phyloP scores from a whole-genome alignment of 2,329 filamentous ascomycete genomes.

The Diplodia mutila region DNA sequence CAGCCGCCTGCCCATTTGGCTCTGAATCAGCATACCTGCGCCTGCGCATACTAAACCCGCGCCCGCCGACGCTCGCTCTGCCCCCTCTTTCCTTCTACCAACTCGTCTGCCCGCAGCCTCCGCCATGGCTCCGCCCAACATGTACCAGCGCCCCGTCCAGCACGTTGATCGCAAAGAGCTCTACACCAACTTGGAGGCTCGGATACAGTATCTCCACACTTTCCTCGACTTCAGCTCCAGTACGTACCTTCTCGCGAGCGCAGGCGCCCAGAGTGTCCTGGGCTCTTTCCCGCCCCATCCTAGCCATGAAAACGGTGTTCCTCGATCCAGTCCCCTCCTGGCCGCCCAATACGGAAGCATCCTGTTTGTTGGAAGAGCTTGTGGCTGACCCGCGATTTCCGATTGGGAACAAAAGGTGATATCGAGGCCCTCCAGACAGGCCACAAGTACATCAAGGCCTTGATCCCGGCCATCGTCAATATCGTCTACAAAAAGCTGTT shows the following conservation, averaged over 20 bases:
- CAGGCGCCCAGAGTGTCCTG: slow-evolving; percentile 19
- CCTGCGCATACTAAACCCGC: slow-evolving; percentile 17
- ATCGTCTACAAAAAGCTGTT: slow-evolving; percentile 83
- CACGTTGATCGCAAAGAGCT: slow-evolving; percentile 72
- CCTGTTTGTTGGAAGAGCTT: not conserved
- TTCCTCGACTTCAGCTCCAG: slow-evolving; percentile 76
- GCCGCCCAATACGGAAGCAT: not conserved
- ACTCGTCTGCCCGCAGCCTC: not conserved
- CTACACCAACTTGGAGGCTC: slow-evolving; percentile 70
- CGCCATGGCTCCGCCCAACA: slow-evolving; percentile 19
- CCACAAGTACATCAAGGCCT: slow-evolving; percentile 76
- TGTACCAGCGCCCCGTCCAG: slow-evolving; percentile 44
- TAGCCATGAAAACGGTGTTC: not conserved
- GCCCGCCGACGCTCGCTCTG: not conserved
- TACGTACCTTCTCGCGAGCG: slow-evolving; percentile 46
- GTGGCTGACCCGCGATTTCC: slow-evolving; percentile 9
- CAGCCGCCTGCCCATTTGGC: slow-evolving; percentile 15
- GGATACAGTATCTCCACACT: slow-evolving; percentile 73
- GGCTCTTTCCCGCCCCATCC: not conserved
- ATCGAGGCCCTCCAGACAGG: slow-evolving; percentile 71
- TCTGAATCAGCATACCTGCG: slow-evolving; percentile 24
- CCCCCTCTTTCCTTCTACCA: not conserved
- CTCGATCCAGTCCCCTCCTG: not conserved
- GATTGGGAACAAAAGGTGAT: slow-evolving; percentile 57
- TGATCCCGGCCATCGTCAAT: slow-evolving; percentile 82